phyloP scores from a whole-genome alignment of 1,284 basidiomycete species.

The Puccinia hordei region DNA sequence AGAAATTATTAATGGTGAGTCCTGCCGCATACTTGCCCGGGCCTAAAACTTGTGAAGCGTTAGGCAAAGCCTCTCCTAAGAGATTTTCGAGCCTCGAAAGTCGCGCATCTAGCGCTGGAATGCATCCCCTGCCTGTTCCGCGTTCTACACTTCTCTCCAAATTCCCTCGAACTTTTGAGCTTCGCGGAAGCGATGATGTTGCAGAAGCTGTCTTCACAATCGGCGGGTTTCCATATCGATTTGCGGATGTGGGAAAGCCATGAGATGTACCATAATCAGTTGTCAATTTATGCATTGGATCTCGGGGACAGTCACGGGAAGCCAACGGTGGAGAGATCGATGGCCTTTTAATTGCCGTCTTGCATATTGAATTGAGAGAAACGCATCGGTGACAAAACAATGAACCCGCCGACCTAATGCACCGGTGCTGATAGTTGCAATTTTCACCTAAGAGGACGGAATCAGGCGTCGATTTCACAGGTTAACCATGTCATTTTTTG shows the following conservation, averaged over 20 bases:
- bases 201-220: background rate
- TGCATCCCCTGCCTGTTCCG: conserved; percentile 7
- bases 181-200: background rate
- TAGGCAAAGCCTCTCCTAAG: conserved; percentile 28
- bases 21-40: background rate
- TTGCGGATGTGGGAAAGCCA: background rate
- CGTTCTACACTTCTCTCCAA: background rate
- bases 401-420: background rate
- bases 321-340: background rate
- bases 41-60: background rate
- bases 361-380: background rate
- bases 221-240: background rate
- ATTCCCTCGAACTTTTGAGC: background rate
- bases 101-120: conserved; percentile 39
- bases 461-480: background rate
- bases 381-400: background rate
- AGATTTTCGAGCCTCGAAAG: conserved; percentile 37
- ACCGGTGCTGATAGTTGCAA: background rate
- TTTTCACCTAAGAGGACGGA: background rate
- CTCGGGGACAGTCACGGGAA: background rate
- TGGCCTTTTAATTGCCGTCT: background rate
- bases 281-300: background rate
- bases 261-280: background rate
- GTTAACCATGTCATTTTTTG: too few relatives aligned
- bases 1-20: background rate